Evolutionary conservation across 164 flowering plant genomes (phyloP).

Genomic region (Nymphaea thermarum): DNA sequence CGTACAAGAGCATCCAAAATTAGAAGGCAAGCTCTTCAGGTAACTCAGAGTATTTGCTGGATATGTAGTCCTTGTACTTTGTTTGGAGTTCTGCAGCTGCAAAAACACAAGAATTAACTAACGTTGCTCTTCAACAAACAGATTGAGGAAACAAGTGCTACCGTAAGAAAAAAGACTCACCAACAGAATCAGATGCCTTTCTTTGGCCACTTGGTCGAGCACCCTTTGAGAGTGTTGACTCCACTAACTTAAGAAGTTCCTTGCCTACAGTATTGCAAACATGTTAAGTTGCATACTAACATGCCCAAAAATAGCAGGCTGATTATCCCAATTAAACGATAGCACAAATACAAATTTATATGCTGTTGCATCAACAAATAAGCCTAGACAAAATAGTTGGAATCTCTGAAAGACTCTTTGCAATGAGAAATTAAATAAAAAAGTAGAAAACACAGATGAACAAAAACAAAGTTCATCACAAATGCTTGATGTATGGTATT

Average conservation of each 20-base stretch:
- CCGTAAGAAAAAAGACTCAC: conserved; percentile 7
- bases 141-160: not conserved
- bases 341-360: too few relatives aligned
- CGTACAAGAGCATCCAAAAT: not conserved
- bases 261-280: conserved; percentile 22
- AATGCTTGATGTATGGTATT: too few relatives aligned
- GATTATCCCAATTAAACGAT: too few relatives aligned
- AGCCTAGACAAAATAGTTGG: too few relatives aligned
- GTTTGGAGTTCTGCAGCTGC: conserved; percentile 24
- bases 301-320: not conserved
- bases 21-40: conserved; percentile 41
- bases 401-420: too few relatives aligned
- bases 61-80: conserved; percentile 29
- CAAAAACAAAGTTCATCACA: too few relatives aligned
- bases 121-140: not conserved
- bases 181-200: conserved; percentile 19
- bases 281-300: not conserved
- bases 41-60: conserved; percentile 25
- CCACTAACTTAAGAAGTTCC: conserved; percentile 25
- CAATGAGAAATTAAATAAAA: too few relatives aligned
- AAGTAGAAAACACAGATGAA: too few relatives aligned
- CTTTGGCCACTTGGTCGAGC: conserved; percentile 10
- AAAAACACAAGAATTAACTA: not conserved
- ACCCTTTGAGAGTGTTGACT: conserved; percentile 19
- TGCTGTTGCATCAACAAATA: too few relatives aligned